Evolutionary conservation across 2,329 filamentous ascomycete species (phyloP).

Genomic region (Blastomyces percursus): DNA sequence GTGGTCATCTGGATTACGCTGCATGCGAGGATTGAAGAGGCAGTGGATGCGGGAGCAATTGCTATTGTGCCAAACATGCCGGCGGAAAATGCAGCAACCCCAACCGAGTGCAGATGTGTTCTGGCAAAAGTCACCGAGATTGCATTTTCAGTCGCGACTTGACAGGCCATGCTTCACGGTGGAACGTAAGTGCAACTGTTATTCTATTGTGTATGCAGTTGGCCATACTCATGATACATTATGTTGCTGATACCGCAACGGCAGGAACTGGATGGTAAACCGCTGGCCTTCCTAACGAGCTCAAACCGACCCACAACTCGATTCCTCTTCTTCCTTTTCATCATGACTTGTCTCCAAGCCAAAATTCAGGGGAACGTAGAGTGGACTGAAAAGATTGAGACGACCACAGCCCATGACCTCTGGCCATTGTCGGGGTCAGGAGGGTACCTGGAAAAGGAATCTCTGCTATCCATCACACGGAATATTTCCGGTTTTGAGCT

Average conservation of each 20-base stretch:
- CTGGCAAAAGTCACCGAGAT: slow-evolving; percentile 10
- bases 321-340: slow-evolving; percentile 16
- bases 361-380: slow-evolving; percentile 1
- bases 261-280: slow-evolving; percentile 12
- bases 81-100: slow-evolving; percentile 1
- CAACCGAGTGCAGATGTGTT: slow-evolving; percentile 11
- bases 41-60: slow-evolving; percentile 11
- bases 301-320: slow-evolving; percentile 10
- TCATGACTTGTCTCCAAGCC: slow-evolving; percentile 13
- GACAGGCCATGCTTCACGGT: background rate
- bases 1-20: slow-evolving; percentile 2
- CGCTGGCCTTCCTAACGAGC: slow-evolving; percentile 11
- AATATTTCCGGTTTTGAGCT: background rate
- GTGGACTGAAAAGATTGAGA: background rate
- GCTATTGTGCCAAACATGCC: slow-evolving; percentile 12
- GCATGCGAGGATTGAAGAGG: slow-evolving; percentile 6
- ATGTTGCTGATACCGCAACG: slow-evolving; percentile 1
- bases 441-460: background rate
- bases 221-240: background rate
- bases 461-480: background rate
- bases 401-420: background rate
- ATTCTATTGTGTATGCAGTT: background rate
- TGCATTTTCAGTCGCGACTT: slow-evolving; percentile 6
- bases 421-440: background rate
- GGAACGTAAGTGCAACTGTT: background rate